Base-by-base conservation (phyloP, 2,329 filamentous ascomycete species). In the Pestalotiopsis sp. region DNA sequence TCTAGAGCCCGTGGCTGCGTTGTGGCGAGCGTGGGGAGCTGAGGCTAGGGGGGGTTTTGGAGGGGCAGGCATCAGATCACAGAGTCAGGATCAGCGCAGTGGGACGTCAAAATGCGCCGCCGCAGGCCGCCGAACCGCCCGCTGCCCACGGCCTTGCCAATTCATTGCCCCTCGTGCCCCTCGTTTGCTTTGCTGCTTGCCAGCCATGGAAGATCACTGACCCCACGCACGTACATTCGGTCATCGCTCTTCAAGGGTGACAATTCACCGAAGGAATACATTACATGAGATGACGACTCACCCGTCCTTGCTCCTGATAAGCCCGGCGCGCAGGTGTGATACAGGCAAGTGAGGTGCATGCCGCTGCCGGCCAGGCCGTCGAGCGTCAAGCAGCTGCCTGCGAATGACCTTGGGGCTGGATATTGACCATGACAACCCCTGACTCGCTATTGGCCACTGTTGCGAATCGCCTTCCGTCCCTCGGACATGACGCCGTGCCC, bases 401-500 rank as follows among this genome's bases (percentile, higher is more conserved):
- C 45, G n/a, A 52, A 52, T 52, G 45, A 52, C 9, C 45, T 62
- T 12, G 11, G 14, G 59, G 11, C n/a, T 41, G n/a, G 40, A 17
- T 25, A 13, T 45, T 36, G 23, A 36, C 38, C 27, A 65, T 65
- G 62, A 52, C 36, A 65, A 49, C n/a, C n/a, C 23, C 62, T 36
- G 40, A 56, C 20, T 49, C 62, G 20, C 40, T 17, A 65, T 65
- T 65, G 62, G 62, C 62, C 36, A 31, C 62, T 23, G 20, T 23
- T 45, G 13, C 60, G 20, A 63, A 41, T 40, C 57, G 57, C 60
- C 40, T 65, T 65, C 62, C 62, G 62, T 65, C 40, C 62, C 23
- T 65, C 62, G 62, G 62, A 65, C 62, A 23, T 49, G 62, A 45
- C 45, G 45, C 45, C 62, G 38, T 49, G 62, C 62, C 62, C 38